A percentile compares a stretch with the other conserved stretches of the same genome.
Evolutionary conservation across 192 early-diverging fungal genomes (phyloP).

Genomic region (Phycomyces blakesleeanus): DNA sequence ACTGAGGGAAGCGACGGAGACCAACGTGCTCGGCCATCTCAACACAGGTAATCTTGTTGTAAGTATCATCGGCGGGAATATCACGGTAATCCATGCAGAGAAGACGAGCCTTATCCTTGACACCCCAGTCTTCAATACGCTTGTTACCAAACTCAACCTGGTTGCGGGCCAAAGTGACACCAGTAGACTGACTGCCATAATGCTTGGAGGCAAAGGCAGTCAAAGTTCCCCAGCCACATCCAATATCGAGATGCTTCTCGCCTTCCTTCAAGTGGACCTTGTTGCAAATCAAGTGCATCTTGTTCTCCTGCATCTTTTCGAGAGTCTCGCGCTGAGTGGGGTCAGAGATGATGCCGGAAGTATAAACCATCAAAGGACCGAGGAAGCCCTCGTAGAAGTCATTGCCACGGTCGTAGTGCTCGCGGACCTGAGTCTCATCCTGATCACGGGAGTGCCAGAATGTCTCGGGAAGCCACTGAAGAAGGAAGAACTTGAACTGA

Average conservation of each 20-base stretch:
- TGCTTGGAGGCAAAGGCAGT: slow-evolving; percentile 86
- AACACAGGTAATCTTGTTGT: slow-evolving; percentile 94
- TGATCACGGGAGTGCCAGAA: slow-evolving; percentile 96
- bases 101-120: slow-evolving; percentile 72
- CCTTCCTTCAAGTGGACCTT: slow-evolving; percentile 81
- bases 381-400: slow-evolving; percentile 96
- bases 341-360: slow-evolving; percentile 88
- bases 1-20: slow-evolving; percentile 85
- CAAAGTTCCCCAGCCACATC: slow-evolving; percentile 97
- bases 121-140: slow-evolving; percentile 78
- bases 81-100: slow-evolving; percentile 98
- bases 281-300: slow-evolving; percentile 85
- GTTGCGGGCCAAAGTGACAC: slow-evolving; percentile 90
- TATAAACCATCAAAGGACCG: slow-evolving; percentile 95
- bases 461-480: slow-evolving; percentile 97
- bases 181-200: slow-evolving; percentile 84
- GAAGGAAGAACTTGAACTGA: slow-evolving; percentile 89
- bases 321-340: slow-evolving; percentile 72
- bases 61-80: slow-evolving; percentile 83
- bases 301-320: slow-evolving; percentile 95
- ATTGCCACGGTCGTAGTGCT: slow-evolving; percentile 98
- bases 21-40: slow-evolving; percentile 99
- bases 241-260: slow-evolving; percentile 93
- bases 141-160: slow-evolving; percentile 87
- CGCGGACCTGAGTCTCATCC: slow-evolving; percentile 96